phyloP scores from a whole-genome alignment of 2,329 filamentous ascomycete genomes.

The Alternaria arborescens region DNA sequence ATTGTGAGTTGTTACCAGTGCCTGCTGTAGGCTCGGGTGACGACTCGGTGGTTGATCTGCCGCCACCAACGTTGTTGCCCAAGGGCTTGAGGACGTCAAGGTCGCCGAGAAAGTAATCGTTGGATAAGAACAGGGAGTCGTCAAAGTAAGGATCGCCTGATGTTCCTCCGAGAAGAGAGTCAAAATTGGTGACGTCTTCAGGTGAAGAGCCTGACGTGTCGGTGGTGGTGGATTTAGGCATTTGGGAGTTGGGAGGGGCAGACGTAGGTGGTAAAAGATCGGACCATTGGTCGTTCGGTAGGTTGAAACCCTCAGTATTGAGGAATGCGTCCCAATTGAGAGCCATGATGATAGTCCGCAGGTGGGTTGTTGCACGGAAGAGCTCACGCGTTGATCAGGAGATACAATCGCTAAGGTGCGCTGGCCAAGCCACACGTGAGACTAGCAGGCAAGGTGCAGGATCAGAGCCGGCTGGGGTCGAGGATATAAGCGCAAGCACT shows the following conservation, averaged over 20 bases:
- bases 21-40: conserved; percentile 48
- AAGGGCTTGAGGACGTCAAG: conserved; percentile 51
- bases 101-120: conserved; percentile 53
- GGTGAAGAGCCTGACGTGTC: conserved; percentile 44
- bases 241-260: conserved; percentile 40
- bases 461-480: conserved; percentile 26
- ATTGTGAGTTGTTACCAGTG: conserved; percentile 27
- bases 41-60: conserved; percentile 48
- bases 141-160: conserved; percentile 49
- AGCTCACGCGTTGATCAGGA: conserved; percentile 51
- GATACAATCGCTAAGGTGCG: conserved; percentile 39
- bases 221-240: conserved; percentile 47
- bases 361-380: conserved; percentile 38
- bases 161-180: conserved; percentile 39
- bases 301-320: conserved; percentile 47
- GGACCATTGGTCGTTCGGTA: conserved; percentile 51
- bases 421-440: conserved; percentile 36
- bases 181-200: conserved; percentile 44
- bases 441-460: conserved; percentile 32
- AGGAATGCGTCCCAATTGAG: conserved; percentile 53
- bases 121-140: conserved; percentile 48
- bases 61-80: conserved; percentile 41
- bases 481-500: conserved; percentile 37
- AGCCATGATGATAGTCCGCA: conserved; percentile 46
- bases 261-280: conserved; percentile 43